phyloP scores from a whole-genome alignment of 2,329 filamentous ascomycete species.

The Xylaria sp. region DNA sequence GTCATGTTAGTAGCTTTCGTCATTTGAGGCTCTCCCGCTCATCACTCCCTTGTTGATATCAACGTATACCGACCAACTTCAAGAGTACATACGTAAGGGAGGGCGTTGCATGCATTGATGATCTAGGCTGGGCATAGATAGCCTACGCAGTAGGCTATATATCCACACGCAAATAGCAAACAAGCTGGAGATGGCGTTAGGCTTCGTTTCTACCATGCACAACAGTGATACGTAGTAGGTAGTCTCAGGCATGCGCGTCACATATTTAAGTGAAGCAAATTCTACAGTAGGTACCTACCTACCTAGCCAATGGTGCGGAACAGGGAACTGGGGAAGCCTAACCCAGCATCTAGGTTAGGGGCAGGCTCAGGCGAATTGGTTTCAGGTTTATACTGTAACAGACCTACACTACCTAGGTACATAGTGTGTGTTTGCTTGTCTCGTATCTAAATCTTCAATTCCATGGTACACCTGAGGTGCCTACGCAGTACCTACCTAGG shows the following conservation, averaged over 20 bases:
- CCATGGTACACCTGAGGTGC: too few relatives aligned
- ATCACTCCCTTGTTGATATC: not conserved
- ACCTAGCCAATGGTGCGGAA: not conserved
- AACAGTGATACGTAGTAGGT: not conserved
- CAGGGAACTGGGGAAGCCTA: not conserved
- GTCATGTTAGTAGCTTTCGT: conserved; percentile 10
- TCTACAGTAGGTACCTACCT: too few relatives aligned
- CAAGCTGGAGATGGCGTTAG: not conserved
- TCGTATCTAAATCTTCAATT: not conserved
- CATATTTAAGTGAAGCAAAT: conserved; percentile 15
- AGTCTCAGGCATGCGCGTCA: not conserved
- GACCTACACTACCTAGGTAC: not conserved
- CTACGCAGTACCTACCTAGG: too few relatives aligned
- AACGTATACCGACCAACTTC: not conserved
- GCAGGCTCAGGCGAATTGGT: not conserved
- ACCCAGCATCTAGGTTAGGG: not conserved
- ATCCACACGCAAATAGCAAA: not conserved
- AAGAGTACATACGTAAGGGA: not conserved
- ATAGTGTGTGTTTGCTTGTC: not conserved
- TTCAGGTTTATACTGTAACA: conserved; percentile 21
- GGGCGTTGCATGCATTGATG: not conserved
- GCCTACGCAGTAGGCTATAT: too few relatives aligned
- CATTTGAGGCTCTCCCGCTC: conserved; percentile 10
- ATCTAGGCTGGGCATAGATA: not conserved
- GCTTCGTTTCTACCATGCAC: not conserved